Evolutionary conservation across 805 yeast genomes (phyloP).

Genomic region (Candida quercuum): DNA sequence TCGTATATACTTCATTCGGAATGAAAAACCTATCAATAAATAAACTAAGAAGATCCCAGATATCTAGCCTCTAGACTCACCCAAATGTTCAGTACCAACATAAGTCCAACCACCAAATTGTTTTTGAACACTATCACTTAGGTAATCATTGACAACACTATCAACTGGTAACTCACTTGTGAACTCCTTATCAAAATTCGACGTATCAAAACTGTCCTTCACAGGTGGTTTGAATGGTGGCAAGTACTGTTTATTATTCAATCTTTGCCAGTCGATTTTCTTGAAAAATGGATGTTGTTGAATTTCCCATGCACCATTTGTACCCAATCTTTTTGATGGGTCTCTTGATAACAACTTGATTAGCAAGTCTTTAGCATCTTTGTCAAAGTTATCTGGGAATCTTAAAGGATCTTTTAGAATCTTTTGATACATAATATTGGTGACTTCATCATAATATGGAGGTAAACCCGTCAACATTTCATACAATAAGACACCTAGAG

Average conservation of each 20-base stretch:
- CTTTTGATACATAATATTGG: constrained; percentile 88
- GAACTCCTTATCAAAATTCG: constrained; percentile 89
- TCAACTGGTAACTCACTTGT: constrained; percentile 92
- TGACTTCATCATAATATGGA: constrained; percentile 94
- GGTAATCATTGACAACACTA: constrained; percentile 87
- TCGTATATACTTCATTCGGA: too few relatives aligned
- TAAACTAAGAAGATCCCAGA: neutral
- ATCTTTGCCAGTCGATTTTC: constrained; percentile 84
- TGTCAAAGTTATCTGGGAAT: constrained; percentile 84
- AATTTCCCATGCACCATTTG: constrained; percentile 78
- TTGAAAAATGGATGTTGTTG: constrained; percentile 80
- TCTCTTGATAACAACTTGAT: constrained; percentile 76
- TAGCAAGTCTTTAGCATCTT: constrained; percentile 78
- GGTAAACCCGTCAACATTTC: constrained; percentile 98
- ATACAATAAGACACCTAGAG: constrained; percentile 85
- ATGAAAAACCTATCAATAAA: too few relatives aligned
- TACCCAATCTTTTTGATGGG: constrained; percentile 73
- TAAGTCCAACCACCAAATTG: constrained; percentile 99
- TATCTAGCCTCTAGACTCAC: constrained; percentile 17
- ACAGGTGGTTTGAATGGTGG: constrained; percentile 97
- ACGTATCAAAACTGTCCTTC: constrained; percentile 77
- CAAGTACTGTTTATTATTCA: constrained; percentile 78
- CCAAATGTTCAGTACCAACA: constrained; percentile 56
- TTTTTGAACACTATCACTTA: constrained; percentile 92
- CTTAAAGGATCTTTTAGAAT: constrained; percentile 83